Conservation (phyloP, 1,284 basidiomycete genomes). For the Ganoderma lucidum region DNA sequence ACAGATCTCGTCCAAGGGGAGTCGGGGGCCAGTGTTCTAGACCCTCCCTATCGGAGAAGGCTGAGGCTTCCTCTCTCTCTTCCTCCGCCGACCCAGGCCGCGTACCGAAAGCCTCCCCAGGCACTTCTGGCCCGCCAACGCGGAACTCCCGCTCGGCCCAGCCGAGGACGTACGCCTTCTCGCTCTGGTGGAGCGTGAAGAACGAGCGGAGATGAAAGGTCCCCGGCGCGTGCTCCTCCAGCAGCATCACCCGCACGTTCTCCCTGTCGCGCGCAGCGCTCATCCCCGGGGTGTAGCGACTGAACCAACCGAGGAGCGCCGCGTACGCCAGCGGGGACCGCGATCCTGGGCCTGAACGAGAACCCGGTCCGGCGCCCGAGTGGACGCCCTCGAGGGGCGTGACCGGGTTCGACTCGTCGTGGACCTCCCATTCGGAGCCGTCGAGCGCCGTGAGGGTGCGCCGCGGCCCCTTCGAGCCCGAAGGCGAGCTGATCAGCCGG, state of each 20-base stretch:
- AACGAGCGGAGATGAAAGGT: conserved; percentile 25
- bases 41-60: not conserved
- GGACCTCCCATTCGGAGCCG: conserved; percentile 17
- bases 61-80: too few relatives aligned
- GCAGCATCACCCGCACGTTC: conserved; percentile 22
- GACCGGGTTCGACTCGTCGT: conserved; percentile 3
- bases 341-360: not conserved
- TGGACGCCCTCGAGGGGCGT: not conserved
- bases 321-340: conserved; percentile 13
- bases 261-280: conserved; percentile 8
- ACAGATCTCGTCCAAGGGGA: conserved; percentile 6
- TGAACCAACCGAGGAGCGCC: conserved; percentile 23
- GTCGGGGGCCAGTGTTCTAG: not conserved
- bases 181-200: conserved; percentile 13
- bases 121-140: conserved; percentile 7
- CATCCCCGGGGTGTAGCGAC: conserved; percentile 17
- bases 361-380: not conserved
- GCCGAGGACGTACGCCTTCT: conserved; percentile 14
- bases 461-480: not conserved
- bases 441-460: conserved; percentile 17
- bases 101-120: not conserved
- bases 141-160: conserved; percentile 23
- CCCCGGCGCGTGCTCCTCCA: conserved; percentile 16
- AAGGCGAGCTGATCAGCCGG: not conserved
- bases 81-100: conserved; percentile 1